A percentile compares a stretch with the other conserved stretches of the same genome.
phyloP scores from a whole-genome alignment of 116 monocot genomes.

The Phalaenopsis hybrid region DNA sequence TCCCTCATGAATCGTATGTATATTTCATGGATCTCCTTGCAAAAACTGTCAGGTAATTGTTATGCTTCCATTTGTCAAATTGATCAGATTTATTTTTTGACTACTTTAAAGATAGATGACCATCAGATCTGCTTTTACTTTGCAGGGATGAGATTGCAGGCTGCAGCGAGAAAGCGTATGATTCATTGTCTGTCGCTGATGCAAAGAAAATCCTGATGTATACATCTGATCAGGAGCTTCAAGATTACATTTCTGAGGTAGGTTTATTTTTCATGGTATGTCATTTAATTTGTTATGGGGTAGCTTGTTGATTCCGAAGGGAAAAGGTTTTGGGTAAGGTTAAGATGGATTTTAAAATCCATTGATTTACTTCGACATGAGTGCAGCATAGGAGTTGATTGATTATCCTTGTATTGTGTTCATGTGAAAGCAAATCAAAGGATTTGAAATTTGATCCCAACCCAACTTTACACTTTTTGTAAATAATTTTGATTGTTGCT shows the following conservation, averaged over 20 bases:
- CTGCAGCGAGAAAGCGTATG: slow-evolving; percentile 63
- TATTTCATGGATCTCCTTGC: slow-evolving; percentile 98
- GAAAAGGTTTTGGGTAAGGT: too few relatives aligned
- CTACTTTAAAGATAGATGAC: neutral
- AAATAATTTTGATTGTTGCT: too few relatives aligned
- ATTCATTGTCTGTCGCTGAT: slow-evolving; percentile 55
- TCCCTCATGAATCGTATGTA: slow-evolving; percentile 88
- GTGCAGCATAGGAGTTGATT: too few relatives aligned
- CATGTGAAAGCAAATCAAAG: too few relatives aligned
- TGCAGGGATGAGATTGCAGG: too few relatives aligned
- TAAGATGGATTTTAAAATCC: too few relatives aligned
- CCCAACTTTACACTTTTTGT: too few relatives aligned
- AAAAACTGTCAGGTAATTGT: slow-evolving; percentile 68
- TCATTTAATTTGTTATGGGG: neutral
- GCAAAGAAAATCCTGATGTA: slow-evolving; percentile 87
- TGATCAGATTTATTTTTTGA: neutral
- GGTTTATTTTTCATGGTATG: neutral
- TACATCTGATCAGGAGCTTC: slow-evolving; percentile 62
- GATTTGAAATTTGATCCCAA: too few relatives aligned
- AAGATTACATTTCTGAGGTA: slow-evolving; percentile 64
- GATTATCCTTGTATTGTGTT: too few relatives aligned
- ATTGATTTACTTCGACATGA: too few relatives aligned
- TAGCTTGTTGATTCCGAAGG: too few relatives aligned
- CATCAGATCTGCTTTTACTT: slow-evolving; percentile 9
- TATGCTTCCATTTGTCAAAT: neutral